Conservation (phyloP, 2,329 filamentous ascomycete genomes). For the Botrytis paeoniae region DNA sequence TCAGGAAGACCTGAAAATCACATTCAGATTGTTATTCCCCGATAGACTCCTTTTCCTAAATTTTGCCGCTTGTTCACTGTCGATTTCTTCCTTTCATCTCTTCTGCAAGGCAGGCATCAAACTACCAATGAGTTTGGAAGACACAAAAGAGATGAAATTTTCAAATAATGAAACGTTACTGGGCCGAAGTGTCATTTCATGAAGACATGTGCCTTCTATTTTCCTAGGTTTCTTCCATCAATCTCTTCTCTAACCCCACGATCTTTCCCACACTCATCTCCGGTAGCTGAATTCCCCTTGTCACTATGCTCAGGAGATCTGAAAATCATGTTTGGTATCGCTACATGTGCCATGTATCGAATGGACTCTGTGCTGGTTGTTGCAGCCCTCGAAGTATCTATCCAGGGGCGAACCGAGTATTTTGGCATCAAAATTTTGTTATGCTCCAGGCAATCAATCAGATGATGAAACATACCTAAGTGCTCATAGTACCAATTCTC, state of each 20-base stretch:
- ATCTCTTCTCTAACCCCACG: background rate
- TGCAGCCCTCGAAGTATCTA: background rate
- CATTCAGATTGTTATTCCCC: background rate
- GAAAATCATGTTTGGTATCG: too few species aligned
- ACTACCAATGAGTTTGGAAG: background rate
- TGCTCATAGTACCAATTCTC: background rate
- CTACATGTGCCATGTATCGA: background rate
- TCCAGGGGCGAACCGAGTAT: background rate
- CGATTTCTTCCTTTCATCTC: background rate
- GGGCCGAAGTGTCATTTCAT: background rate
- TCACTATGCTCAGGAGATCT: background rate
- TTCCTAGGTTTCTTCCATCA: background rate
- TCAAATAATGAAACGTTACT: background rate
- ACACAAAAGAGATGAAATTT: background rate
- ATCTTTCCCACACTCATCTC: conserved; percentile 2
- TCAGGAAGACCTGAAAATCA: background rate
- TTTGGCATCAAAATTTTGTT: background rate
- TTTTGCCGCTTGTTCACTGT: background rate
- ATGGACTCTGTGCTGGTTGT: background rate
- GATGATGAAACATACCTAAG: too few species aligned
- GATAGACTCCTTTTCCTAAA: background rate
- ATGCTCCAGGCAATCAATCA: background rate
- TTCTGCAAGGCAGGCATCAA: background rate
- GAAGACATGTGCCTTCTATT: conserved; percentile 1
- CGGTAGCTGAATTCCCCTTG: background rate